These are phyloP conservation scores for Wickerhamiella australiensis DNA, from an alignment of 805 yeast genomes.

Conservation along the genomic window DNA sequence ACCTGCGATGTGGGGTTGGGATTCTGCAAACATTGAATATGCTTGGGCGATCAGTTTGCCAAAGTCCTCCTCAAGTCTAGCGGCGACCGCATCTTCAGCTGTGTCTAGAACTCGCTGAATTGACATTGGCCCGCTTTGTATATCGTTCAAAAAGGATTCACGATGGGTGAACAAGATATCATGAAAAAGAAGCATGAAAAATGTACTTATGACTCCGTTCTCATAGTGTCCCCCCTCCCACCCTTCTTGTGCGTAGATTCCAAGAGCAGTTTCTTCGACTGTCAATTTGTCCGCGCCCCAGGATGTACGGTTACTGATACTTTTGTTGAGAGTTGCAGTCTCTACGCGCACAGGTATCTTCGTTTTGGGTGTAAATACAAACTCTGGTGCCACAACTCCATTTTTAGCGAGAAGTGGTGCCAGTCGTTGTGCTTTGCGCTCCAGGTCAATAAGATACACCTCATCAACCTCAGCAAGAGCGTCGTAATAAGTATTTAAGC, in stretches of 20 bases:
- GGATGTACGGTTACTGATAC: constrained; percentile 11
- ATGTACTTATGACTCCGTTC: constrained; percentile 25
- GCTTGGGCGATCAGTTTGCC: constrained; percentile 1
- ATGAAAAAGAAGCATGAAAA: constrained; percentile 24
- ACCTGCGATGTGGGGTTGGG: constrained; percentile 23
- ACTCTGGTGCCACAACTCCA: constrained; percentile 10
- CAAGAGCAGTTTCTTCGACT: constrained; percentile 29
- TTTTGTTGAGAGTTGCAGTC: neutral
- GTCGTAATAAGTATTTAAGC: constrained; percentile 23
- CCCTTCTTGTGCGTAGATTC: constrained; percentile 23
- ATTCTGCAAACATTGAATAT: constrained; percentile 14
- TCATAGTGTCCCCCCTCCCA: constrained; percentile 31
- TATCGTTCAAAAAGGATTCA: constrained; percentile 26
- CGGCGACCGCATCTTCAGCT: constrained; percentile 20
- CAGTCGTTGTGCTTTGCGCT: constrained; percentile 21
- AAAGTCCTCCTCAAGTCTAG: constrained; percentile 20
- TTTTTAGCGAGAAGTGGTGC: constrained; percentile 15
- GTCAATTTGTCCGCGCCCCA: constrained; percentile 16
- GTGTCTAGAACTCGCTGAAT: constrained; percentile 21
- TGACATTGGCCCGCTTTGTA: constrained; percentile 27
- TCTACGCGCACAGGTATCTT: constrained; percentile 9
- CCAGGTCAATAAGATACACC: constrained; percentile 20
- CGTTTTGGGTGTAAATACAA: neutral
- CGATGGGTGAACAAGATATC: constrained; percentile 27
- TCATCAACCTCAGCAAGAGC: constrained; percentile 19